A percentile compares a stretch with the other conserved stretches of the same genome.
Evolutionary conservation across 176 grass and related monocot genomes (phyloP).

Genomic region (Eragrostis nindensis): DNA sequence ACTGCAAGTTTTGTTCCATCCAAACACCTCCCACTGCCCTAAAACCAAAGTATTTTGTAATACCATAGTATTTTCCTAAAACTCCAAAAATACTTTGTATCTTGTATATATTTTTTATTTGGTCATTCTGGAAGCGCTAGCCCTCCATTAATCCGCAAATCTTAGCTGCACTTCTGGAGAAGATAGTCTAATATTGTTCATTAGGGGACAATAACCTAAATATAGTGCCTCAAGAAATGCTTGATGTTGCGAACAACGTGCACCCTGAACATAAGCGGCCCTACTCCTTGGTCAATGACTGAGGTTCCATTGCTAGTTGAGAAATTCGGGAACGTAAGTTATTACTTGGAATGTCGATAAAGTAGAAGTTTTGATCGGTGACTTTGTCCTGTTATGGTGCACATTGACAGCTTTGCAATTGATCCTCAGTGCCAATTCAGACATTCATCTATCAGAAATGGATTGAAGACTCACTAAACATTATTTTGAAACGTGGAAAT

Average conservation of each 20-base stretch:
- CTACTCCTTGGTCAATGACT: not conserved
- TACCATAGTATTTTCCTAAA: too few species aligned
- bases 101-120: too few species aligned
- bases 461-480: not conserved
- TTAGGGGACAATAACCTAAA: too few species aligned
- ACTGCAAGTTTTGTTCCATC: too few species aligned
- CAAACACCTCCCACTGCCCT: too few species aligned
- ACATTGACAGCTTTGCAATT: conserved; percentile 11
- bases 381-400: not conserved
- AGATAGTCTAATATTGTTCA: conserved; percentile 1
- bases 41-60: too few species aligned
- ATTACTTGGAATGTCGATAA: conserved; percentile 24
- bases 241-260: not conserved
- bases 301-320: too few species aligned
- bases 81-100: too few species aligned
- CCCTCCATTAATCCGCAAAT: not conserved
- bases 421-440: not conserved
- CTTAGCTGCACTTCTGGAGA: not conserved
- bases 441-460: conserved; percentile 36
- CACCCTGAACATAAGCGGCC: not conserved
- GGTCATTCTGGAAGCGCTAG: not conserved
- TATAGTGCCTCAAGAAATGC: too few species aligned
- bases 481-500: not conserved
- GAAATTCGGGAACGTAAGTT: too few species aligned
- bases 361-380: not conserved